Conservation (phyloP, 768 basidiomycete genomes). For the Pulveroboletus sp. region DNA sequence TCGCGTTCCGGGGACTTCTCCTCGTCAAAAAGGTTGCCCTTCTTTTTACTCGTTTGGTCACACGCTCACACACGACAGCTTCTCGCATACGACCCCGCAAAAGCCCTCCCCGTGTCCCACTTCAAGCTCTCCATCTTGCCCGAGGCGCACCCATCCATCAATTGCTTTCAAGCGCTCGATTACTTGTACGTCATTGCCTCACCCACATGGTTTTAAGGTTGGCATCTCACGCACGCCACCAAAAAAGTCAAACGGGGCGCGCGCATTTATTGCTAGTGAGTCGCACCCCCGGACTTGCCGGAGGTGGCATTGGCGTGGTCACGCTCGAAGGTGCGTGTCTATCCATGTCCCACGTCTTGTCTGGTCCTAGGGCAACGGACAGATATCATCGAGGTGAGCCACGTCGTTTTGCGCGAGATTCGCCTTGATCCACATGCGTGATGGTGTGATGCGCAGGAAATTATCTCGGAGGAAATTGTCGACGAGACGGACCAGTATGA, state of each 20-base stretch:
- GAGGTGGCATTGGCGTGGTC: conserved; percentile 89
- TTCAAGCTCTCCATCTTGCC: conserved; percentile 84
- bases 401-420: conserved; percentile 2
- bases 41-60: not conserved
- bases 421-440: too few relatives aligned
- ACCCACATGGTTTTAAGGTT: too few relatives aligned
- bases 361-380: not conserved
- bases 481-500: conserved; percentile 92
- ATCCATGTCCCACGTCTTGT: not conserved
- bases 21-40: conserved; percentile 71
- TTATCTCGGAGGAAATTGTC: conserved; percentile 93
- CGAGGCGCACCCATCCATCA: conserved; percentile 84
- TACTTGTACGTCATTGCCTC: conserved; percentile 60
- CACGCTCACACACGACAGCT: conserved; percentile 47
- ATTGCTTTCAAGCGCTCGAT: conserved; percentile 92
- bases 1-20: conserved; percentile 77
- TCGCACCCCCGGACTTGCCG: conserved; percentile 73
- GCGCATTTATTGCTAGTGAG: conserved; percentile 89
- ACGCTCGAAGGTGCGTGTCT: conserved; percentile 68
- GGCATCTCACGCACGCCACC: not conserved
- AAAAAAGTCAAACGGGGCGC: conserved; percentile 94
- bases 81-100: conserved; percentile 84
- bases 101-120: conserved; percentile 66
- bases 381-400: conserved; percentile 74
- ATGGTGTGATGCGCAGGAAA: conserved; percentile 61